A percentile compares a stretch with the other conserved stretches of the same genome.
Evolutionary conservation across 768 basidiomycete species (phyloP).

Genomic region (Mycena venus): DNA sequence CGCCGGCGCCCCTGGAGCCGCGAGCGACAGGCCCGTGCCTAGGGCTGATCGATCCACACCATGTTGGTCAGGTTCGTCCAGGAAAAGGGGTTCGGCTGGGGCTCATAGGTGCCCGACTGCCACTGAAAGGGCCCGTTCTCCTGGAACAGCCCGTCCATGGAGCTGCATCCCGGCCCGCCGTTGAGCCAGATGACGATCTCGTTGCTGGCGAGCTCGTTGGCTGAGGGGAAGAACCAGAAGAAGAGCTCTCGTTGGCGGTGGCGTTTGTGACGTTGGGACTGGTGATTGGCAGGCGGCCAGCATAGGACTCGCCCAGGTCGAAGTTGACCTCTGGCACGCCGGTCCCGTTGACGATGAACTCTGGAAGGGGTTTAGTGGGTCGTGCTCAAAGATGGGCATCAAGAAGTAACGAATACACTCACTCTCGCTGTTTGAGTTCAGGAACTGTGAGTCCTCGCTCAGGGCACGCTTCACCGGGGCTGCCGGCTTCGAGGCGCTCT

Average conservation of each 20-base stretch:
- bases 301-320: conserved; percentile 22
- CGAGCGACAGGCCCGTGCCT: conserved; percentile 8
- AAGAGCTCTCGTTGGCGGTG: conserved; percentile 14
- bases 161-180: conserved; percentile 21
- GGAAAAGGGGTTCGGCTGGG: conserved; percentile 5
- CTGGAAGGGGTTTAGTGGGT: conserved; percentile 13
- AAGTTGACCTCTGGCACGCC: background rate
- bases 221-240: conserved; percentile 21
- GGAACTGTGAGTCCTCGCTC: conserved; percentile 14
- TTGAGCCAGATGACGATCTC: conserved; percentile 24
- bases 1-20: background rate
- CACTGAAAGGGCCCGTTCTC: conserved; percentile 23
- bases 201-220: conserved; percentile 4
- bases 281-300: conserved; percentile 11
- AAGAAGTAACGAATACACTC: conserved; percentile 8
- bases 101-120: conserved; percentile 6
- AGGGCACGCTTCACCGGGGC: conserved; percentile 15
- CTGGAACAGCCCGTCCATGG: conserved; percentile 14
- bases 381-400: conserved; percentile 9
- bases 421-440: conserved; percentile 19
- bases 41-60: conserved; percentile 21
- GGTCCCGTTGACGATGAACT: conserved; percentile 20
- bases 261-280: conserved; percentile 4
- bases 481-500: conserved; percentile 16
- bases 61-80: conserved; percentile 17